Evolutionary conservation across 345 rosid species (phyloP).

Genomic region (Garcia nutans): DNA sequence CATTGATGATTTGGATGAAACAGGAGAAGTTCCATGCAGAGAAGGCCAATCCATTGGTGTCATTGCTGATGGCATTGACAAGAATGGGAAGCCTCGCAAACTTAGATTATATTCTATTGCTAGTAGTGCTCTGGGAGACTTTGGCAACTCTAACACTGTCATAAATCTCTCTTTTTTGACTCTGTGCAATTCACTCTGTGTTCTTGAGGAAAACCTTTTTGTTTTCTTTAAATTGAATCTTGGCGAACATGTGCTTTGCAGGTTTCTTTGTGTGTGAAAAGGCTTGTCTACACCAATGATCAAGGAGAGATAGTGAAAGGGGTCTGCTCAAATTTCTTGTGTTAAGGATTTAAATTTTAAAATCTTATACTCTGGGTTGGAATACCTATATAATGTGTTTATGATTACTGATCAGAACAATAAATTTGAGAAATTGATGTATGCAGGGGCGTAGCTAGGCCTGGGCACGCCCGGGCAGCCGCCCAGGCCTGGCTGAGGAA

Average conservation of each 20-base stretch:
- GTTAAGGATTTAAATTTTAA: slow-evolving; percentile 44
- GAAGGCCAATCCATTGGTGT: slow-evolving; percentile 98
- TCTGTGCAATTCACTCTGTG: too few species aligned
- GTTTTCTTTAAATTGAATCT: not conserved
- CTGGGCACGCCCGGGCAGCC: too few species aligned
- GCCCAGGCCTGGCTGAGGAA: too few species aligned
- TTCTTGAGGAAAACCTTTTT: too few species aligned
- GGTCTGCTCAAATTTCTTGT: slow-evolving; percentile 98
- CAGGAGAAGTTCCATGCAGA: slow-evolving; percentile 93
- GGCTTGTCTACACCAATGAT: slow-evolving; percentile 91
- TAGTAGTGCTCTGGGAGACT: slow-evolving; percentile 97
- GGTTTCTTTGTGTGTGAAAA: slow-evolving; percentile 94
- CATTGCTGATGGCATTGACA: slow-evolving; percentile 89
- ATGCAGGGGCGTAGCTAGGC: too few species aligned
- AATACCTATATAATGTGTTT: too few species aligned
- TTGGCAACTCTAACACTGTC: slow-evolving; percentile 95
- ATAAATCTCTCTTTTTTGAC: not conserved
- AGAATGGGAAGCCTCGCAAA: slow-evolving; percentile 97
- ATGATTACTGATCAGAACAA: too few species aligned
- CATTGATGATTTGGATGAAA: not conserved
- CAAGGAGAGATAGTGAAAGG: slow-evolving; percentile 85
- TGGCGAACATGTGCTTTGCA: slow-evolving; percentile 19
- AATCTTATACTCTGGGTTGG: not conserved
- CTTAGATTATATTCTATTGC: slow-evolving; percentile 94
- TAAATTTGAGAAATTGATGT: not conserved